phyloP scores from a whole-genome alignment of 108 stramenopile genomes.

The Stephanodiscus triporus region DNA sequence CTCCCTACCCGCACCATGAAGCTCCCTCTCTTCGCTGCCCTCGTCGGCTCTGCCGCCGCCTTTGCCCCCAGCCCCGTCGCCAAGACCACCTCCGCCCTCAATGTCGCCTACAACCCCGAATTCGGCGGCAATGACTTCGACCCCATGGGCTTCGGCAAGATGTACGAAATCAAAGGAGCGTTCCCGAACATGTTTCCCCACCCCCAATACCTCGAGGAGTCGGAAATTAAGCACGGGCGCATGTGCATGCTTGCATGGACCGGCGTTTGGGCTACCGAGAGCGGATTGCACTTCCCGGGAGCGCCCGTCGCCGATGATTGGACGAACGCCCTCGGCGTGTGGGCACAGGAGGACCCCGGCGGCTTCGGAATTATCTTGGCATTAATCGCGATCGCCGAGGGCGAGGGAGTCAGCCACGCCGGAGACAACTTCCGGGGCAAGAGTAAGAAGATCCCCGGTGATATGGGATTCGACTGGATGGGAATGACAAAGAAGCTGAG shows the following conservation, averaged over 20 bases:
- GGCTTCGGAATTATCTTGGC: slow-evolving; percentile 73
- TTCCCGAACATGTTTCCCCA: slow-evolving; percentile 94
- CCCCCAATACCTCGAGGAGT: slow-evolving; percentile 82
- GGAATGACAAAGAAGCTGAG: slow-evolving; percentile 73
- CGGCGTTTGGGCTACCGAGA: slow-evolving; percentile 87
- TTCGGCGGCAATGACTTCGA: slow-evolving; percentile 45
- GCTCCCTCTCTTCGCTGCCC: slow-evolving; percentile 49
- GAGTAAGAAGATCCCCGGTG: slow-evolving; percentile 84
- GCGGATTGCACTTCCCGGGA: slow-evolving; percentile 88
- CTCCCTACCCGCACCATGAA: slow-evolving; percentile 46
- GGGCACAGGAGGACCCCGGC: slow-evolving; percentile 79
- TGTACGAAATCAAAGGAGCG: slow-evolving; percentile 57
- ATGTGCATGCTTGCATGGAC: slow-evolving; percentile 93
- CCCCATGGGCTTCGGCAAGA: slow-evolving; percentile 54
- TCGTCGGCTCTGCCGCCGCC: slow-evolving; percentile 53
- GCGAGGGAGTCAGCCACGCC: slow-evolving; percentile 84
- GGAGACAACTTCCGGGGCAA: slow-evolving; percentile 92
- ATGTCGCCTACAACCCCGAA: slow-evolving; percentile 40
- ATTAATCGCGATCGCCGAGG: slow-evolving; percentile 82
- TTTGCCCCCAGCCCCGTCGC: slow-evolving; percentile 48
- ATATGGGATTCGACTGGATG: slow-evolving; percentile 83
- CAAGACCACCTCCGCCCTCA: slow-evolving; percentile 40
- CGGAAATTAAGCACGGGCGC: slow-evolving; percentile 95
- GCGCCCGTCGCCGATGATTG: slow-evolving; percentile 81
- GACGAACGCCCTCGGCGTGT: slow-evolving; percentile 83